Evolutionary conservation across 2,329 filamentous ascomycete species (phyloP), one percentile per base, ranked within the genome.

Genomic region (Sporothrix pallida): DNA sequence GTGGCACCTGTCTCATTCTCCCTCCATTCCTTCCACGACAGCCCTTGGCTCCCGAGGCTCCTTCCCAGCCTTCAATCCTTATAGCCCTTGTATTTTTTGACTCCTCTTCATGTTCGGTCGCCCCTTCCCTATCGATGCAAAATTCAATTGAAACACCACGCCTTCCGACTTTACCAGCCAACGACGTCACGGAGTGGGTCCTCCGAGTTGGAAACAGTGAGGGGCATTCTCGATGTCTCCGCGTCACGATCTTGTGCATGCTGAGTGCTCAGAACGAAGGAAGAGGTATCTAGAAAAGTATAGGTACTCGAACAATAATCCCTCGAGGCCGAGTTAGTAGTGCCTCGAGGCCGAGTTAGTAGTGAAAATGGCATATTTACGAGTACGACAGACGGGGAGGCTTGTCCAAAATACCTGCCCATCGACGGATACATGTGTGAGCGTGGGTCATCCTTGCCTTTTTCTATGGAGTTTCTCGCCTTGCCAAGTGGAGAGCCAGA

Each of bases 161-260:
- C 63, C 20, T 63, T 31, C 44, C 65, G 23, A 26, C 26, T 26
- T 26, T 52, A 69, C 46, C 44, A 52, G 48, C 60, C 70, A 54
- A 46, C 60, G 60, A 72, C 70, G 70, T 71, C 70, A 72, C 56
- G 31, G 23, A 67, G 70, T 71, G 70, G 70, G 44, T 37, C 37
- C 60, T 20, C 12, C 68, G 2, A 20, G 52, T 54, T 20, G n/a
- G 10, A 23, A 3, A 50, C 20, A 48, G 31, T 44, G 62, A 50
- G 62, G 62, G n/a, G 42, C 42, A n/a, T n/a, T 17, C 26, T 15
- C 37, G 7, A 46, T 65, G 37, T 65, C 37, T 6, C 60, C 60
- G n/a, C 60, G 17, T 23, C 60, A 65, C 37, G 60, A 23, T 23
- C 60, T 13, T 65, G 60, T 23, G 8, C 60, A 46, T 65, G 10